Percentiles rank a stretch among this genome's conserved stretches.
Conservation (phyloP, 768 basidiomycete species). For the Sarcomyxa edulis region DNA sequence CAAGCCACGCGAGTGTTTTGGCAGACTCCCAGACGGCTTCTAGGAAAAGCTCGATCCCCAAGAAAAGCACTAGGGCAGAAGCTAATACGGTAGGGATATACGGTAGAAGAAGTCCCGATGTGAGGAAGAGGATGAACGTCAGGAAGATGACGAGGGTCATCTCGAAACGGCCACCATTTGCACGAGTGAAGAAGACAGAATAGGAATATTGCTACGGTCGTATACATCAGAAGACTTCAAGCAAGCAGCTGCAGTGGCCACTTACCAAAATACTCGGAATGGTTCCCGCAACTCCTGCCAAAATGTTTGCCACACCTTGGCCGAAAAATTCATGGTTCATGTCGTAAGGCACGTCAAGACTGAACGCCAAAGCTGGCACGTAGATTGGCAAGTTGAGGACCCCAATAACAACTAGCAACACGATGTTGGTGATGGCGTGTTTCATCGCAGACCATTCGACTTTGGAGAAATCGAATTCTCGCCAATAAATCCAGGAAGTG, state of each 20-base stretch:
- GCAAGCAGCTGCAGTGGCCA: background rate
- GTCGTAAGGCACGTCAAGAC: slow-evolving; percentile 16
- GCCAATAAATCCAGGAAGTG: slow-evolving; percentile 19
- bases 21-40: slow-evolving; percentile 18
- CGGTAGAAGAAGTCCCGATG: slow-evolving; percentile 12
- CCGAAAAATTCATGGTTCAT: slow-evolving; percentile 21
- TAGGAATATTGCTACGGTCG: slow-evolving; percentile 13
- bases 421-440: slow-evolving; percentile 14
- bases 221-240: too few species aligned
- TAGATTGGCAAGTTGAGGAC: slow-evolving; percentile 19
- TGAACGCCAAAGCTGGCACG: slow-evolving; percentile 16
- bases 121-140: slow-evolving; percentile 13
- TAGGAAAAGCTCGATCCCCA: slow-evolving; percentile 18
- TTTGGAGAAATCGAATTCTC: slow-evolving; percentile 15
- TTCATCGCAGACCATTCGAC: slow-evolving; percentile 18
- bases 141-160: slow-evolving; percentile 11
- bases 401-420: slow-evolving; percentile 17
- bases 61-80: slow-evolving; percentile 16
- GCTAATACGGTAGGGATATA: slow-evolving; percentile 18
- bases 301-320: slow-evolving; percentile 15
- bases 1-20: slow-evolving; percentile 13
- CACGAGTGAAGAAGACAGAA: slow-evolving; percentile 17
- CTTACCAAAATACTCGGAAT: slow-evolving; percentile 17
- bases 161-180: slow-evolving; percentile 19
- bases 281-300: slow-evolving; percentile 14